Conservation (phyloP, 2,329 filamentous ascomycete species). For the Aureobasidium mangrovei region DNA sequence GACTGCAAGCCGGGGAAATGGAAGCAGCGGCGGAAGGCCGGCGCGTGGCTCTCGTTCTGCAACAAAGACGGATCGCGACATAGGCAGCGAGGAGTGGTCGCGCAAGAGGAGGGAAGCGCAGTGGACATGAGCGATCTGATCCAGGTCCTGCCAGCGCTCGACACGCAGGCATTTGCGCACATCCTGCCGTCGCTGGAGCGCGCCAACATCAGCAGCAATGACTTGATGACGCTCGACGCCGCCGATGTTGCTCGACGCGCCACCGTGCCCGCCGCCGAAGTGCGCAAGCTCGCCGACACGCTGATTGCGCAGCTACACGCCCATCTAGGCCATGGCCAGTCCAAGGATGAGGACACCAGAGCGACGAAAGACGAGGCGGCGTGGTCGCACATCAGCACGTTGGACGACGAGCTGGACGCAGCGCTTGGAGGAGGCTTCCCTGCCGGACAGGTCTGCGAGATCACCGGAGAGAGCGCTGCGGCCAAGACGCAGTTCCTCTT, state of each 20-base stretch:
- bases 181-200: conserved; percentile 74
- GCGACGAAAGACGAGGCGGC: conserved; percentile 21
- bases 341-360: not conserved
- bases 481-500: conserved; percentile 95
- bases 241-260: conserved; percentile 80
- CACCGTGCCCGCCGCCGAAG: conserved; percentile 68
- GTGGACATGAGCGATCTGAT: conserved; percentile 77
- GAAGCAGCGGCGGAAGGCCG: not conserved
- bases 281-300: conserved; percentile 62
- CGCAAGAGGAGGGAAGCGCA: conserved; percentile 71
- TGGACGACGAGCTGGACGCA: conserved; percentile 64
- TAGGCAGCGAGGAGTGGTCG: conserved; percentile 45
- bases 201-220: conserved; percentile 66
- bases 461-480: conserved; percentile 84
- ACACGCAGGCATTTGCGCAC: conserved; percentile 59
- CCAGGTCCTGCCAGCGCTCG: conserved; percentile 72
- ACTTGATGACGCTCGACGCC: conserved; percentile 76
- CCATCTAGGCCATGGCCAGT: conserved; percentile 41
- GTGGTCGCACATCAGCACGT: conserved; percentile 64
- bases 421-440: conserved; percentile 71
- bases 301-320: conserved; percentile 59
- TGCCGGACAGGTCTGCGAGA: conserved; percentile 72
- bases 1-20: conserved; percentile 3
- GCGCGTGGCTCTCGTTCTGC: too few relatives aligned
- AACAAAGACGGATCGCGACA: conserved; percentile 26